Percentiles rank a stretch among this genome's conserved stretches.
These are phyloP conservation scores for Phialophora expanda DNA, from an alignment of 2,329 filamentous ascomycete genomes.

Conservation along the genomic window DNA sequence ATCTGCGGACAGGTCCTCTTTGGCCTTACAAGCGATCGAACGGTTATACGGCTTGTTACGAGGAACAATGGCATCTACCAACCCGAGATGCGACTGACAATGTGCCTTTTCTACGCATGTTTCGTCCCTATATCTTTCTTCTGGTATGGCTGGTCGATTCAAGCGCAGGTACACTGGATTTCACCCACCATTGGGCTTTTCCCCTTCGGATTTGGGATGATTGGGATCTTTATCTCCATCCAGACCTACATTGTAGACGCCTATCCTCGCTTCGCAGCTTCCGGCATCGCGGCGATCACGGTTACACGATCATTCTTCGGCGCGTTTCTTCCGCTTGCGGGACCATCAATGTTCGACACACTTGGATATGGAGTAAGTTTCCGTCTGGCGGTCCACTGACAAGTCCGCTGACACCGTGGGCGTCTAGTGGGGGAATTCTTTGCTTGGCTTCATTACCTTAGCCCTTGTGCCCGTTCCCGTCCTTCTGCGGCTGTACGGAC, in stretches of 20 bases:
- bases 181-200: constrained; percentile 57
- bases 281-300: constrained; percentile 29
- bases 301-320: constrained; percentile 13
- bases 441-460: constrained; percentile 15
- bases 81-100: constrained; percentile 83
- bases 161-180: constrained; percentile 55
- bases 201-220: constrained; percentile 55
- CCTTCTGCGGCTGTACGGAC: constrained; percentile 10
- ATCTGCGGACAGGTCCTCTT: constrained; percentile 14
- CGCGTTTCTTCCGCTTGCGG: constrained; percentile 16
- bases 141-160: constrained; percentile 86
- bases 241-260: constrained; percentile 82
- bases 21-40: constrained; percentile 13
- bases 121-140: constrained; percentile 76
- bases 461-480: constrained; percentile 16
- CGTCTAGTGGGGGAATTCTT: constrained; percentile 18
- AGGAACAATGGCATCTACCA: constrained; percentile 59
- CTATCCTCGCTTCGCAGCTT: constrained; percentile 53
- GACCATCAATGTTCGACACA: constrained; percentile 7
- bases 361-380: constrained; percentile 21
- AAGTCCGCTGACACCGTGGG: constrained; percentile 1
- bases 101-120: constrained; percentile 69
- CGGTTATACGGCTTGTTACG: background rate
- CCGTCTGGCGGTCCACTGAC: background rate
- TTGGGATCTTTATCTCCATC: constrained; percentile 79